phyloP scores from a whole-genome alignment of 169 alveolate genomes.

The Toxoplasma gondii region DNA sequence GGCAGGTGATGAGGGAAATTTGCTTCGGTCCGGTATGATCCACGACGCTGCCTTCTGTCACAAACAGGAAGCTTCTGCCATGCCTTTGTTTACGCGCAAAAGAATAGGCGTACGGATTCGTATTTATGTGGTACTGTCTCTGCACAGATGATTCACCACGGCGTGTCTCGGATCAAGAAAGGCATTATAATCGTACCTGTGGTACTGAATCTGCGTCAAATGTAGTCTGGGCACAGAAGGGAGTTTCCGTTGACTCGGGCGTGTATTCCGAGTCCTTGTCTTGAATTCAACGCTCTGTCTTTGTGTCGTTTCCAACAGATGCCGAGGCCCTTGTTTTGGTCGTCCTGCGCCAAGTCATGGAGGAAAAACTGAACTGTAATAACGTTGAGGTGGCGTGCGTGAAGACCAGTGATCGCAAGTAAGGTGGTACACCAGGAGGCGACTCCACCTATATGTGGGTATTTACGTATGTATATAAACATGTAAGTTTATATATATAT shows the following conservation, averaged over 20 bases:
- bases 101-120: too few species aligned
- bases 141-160: too few species aligned
- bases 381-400: constrained; percentile 92
- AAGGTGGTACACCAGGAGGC: not conserved
- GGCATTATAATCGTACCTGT: not conserved
- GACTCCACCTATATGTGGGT: not conserved
- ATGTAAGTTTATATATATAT: not conserved
- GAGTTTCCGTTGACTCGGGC: too few species aligned
- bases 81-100: too few species aligned
- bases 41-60: too few species aligned
- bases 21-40: too few species aligned
- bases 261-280: too few species aligned
- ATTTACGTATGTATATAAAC: not conserved
- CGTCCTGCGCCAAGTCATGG: constrained; percentile 98
- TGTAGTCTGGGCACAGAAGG: too few species aligned
- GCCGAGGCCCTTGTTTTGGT: constrained; percentile 94
- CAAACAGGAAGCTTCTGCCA: too few species aligned
- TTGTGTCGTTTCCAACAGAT: constrained; percentile 74
- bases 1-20: not conserved
- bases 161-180: not conserved
- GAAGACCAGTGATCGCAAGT: constrained; percentile 41
- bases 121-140: too few species aligned
- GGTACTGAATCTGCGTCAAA: too few species aligned
- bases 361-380: constrained; percentile 92
- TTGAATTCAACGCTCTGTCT: not conserved